Conservation (phyloP, 1,139 yeast genomes). For the Hyphopichia fennica region DNA sequence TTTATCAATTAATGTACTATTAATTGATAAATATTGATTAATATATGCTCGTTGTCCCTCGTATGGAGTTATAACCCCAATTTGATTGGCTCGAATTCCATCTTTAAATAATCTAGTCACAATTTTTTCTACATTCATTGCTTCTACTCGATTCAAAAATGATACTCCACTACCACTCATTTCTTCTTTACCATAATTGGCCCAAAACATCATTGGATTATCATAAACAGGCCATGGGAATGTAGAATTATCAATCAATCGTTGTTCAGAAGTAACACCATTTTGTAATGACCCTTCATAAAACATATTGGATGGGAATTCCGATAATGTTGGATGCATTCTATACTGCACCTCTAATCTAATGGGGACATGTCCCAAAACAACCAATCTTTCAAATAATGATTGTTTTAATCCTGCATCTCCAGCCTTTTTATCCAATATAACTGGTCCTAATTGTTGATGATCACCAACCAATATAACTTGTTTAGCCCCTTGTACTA, state of each 20-base stretch:
- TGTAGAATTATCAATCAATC: conserved; percentile 53
- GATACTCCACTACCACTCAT: conserved; percentile 81
- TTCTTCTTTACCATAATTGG: conserved; percentile 86
- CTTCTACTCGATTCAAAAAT: conserved; percentile 85
- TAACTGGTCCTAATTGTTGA: conserved; percentile 92
- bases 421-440: conserved; percentile 75
- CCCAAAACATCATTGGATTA: conserved; percentile 95
- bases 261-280: conserved; percentile 78
- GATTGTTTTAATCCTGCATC: conserved; percentile 87
- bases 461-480: conserved; percentile 93
- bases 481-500: conserved; percentile 86
- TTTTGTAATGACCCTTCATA: conserved; percentile 92
- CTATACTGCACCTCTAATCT: conserved; percentile 91
- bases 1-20: conserved; percentile 59
- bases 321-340: conserved; percentile 89
- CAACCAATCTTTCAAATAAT: conserved; percentile 78
- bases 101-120: conserved; percentile 73
- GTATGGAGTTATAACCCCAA: conserved; percentile 92
- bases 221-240: conserved; percentile 91
- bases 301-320: conserved; percentile 88
- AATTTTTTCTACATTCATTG: conserved; percentile 83
- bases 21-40: conserved; percentile 73
- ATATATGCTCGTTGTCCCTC: conserved; percentile 91
- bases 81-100: conserved; percentile 79
- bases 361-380: conserved; percentile 84